Conservation (phyloP, 108 stramenopile species). For the Pseudonitzschia multistriata region DNA sequence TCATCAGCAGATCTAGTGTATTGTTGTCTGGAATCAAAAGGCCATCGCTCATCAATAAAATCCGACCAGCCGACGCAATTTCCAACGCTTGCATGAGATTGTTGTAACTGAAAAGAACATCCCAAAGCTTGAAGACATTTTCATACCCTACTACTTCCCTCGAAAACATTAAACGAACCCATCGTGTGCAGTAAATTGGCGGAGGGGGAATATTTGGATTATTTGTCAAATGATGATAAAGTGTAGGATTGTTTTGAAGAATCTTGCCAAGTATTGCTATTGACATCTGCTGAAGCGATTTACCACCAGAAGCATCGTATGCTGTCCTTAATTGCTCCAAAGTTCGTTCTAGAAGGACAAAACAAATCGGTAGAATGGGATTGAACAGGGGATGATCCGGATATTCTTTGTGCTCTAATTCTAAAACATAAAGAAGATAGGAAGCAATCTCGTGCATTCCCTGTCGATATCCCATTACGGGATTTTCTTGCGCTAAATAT, state of each 20-base stretch:
- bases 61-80: conserved; percentile 61
- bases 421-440: conserved; percentile 61
- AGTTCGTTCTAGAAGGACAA: conserved; percentile 52
- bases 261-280: conserved; percentile 57
- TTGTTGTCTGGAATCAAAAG: conserved; percentile 48
- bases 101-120: conserved; percentile 50
- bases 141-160: conserved; percentile 53
- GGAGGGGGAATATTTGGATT: conserved; percentile 42
- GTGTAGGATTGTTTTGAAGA: conserved; percentile 48
- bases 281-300: conserved; percentile 45
- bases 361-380: conserved; percentile 37
- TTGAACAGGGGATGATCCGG: conserved; percentile 41
- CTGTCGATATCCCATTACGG: conserved; percentile 76
- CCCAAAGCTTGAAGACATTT: conserved; percentile 51
- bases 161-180: conserved; percentile 79
- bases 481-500: conserved; percentile 43
- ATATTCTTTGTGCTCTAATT: conserved; percentile 51
- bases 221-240: conserved; percentile 42
- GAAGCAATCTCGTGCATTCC: conserved; percentile 87
- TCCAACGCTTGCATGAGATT: conserved; percentile 58
- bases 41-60: conserved; percentile 51
- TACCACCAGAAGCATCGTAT: conserved; percentile 58
- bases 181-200: conserved; percentile 62
- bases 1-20: conserved; percentile 61
- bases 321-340: conserved; percentile 56